Conservation (phyloP, 345 rosid species). For the Salix koriyanagi region DNA sequence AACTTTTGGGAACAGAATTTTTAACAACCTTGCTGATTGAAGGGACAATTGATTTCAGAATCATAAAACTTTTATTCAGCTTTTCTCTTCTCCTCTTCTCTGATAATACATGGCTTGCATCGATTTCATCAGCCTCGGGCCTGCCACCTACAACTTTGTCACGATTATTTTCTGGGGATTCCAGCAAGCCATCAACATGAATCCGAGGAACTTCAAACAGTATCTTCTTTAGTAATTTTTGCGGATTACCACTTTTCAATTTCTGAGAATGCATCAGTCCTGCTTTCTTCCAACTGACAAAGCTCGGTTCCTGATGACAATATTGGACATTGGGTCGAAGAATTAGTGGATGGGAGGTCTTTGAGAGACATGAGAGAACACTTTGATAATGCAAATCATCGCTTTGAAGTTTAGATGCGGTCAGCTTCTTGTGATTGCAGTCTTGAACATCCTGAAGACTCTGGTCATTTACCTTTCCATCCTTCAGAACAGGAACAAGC, state of each 20-base stretch:
- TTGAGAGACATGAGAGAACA: conserved; percentile 58
- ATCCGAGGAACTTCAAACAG: conserved; percentile 65
- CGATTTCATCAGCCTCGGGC: conserved; percentile 48
- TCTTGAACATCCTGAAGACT: conserved; percentile 41
- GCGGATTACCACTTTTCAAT: conserved; percentile 32
- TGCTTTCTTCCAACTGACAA: conserved; percentile 52
- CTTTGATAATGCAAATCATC: conserved; percentile 62
- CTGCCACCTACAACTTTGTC: conserved; percentile 32
- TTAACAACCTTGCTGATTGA: conserved; percentile 60
- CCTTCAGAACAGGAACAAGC: conserved; percentile 28
- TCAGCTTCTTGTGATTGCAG: conserved; percentile 31
- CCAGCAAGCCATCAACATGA: conserved; percentile 35
- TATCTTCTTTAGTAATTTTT: conserved; percentile 67
- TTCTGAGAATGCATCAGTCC: conserved; percentile 18
- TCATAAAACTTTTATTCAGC: conserved; percentile 49
- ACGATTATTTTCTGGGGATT: conserved; percentile 35
- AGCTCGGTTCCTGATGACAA: conserved; percentile 54
- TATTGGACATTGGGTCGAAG: conserved; percentile 45
- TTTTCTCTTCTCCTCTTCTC: conserved; percentile 51
- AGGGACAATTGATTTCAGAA: conserved; percentile 67
- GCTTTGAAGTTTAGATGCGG: conserved; percentile 24
- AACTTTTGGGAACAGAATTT: background rate
- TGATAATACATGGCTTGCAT: conserved; percentile 33
- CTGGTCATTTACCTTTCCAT: conserved; percentile 26
- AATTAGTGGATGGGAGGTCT: conserved; percentile 54